Conservation (phyloP, 805 yeast genomes). For the Debaryomyces hansenii region DNA sequence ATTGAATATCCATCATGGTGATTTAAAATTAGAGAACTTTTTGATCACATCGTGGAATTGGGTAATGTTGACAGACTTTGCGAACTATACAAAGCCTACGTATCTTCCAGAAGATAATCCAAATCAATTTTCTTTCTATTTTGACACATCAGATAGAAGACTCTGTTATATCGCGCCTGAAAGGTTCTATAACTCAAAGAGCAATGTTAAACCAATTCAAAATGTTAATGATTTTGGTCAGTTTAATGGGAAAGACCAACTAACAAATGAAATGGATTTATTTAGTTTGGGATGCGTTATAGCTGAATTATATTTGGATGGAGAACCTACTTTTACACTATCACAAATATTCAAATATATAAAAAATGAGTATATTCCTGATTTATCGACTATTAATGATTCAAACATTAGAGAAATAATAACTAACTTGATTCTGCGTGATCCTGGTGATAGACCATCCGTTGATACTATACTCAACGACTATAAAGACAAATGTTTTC, state of each 20-base stretch:
- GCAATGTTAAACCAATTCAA: slow-evolving; percentile 16
- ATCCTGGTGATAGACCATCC: slow-evolving; percentile 60
- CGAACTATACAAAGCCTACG: slow-evolving; percentile 74
- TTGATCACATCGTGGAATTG: slow-evolving; percentile 88
- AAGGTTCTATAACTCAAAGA: slow-evolving; percentile 54
- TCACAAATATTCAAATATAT: slow-evolving; percentile 85
- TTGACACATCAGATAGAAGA: slow-evolving; percentile 85
- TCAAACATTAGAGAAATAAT: slow-evolving; percentile 54
- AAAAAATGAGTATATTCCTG: slow-evolving; percentile 65
- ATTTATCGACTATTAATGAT: slow-evolving; percentile 56
- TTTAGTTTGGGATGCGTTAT: slow-evolving; percentile 84
- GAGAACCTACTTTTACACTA: slow-evolving; percentile 80
- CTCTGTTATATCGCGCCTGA: slow-evolving; percentile 95
- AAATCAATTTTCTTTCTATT: slow-evolving; percentile 85
- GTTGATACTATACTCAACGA: slow-evolving; percentile 54
- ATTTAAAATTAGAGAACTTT: slow-evolving; percentile 86
- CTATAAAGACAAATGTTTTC: slow-evolving; percentile 57
- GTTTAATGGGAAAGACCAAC: slow-evolving; percentile 20
- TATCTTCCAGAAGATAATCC: slow-evolving; percentile 91
- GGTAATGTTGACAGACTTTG: slow-evolving; percentile 79
- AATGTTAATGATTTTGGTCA: slow-evolving; percentile 23
- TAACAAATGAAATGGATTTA: slow-evolving; percentile 74
- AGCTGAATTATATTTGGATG: slow-evolving; percentile 86
- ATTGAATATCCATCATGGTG: slow-evolving; percentile 74
- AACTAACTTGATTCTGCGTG: slow-evolving; percentile 57